Evolutionary conservation across 2,329 filamentous ascomycete species (phyloP), one percentile per base, ranked within the genome.

Genomic region (Cyclaneusma minus): DNA sequence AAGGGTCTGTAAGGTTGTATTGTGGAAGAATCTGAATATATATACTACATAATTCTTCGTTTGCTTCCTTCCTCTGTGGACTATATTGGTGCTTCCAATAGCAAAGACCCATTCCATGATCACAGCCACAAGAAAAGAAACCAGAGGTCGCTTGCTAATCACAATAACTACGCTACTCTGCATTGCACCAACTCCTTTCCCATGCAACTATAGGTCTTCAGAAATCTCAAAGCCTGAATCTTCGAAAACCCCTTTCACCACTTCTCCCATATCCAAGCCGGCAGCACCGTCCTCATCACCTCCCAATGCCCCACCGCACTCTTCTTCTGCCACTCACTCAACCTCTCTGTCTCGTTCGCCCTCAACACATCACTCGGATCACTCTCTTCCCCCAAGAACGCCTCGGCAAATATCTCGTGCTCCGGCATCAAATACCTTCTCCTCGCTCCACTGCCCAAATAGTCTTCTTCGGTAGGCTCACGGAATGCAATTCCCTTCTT

Each of bases 221-320:
- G n/a, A n/a, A n/a, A n/a, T n/a, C n/a, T n/a, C n/a, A 12, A 16
- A 25, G 18, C 9, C 13, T 16, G 12, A 25, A 19, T 13, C 17
- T 13, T 13, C 13, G 3, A 15, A 3, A 5, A 13, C 4, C 16
- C 16, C 13, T 6, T 24, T 64, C 51, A 93, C 82, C 83, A 95
- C 42, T 70, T 66, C 55, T 92, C 78, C 89, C 89, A 98, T 14
- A 95, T 68, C 8, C 56, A 55, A 30, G 60, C 60, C 1, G 85
- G 84, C 35, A 95, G 39, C 3, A 94, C 84, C 1, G 58, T 68
- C 44, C 89, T 69, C 84, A 98, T 98, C 24, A 98, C 76, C 22
- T 56, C 58, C 89, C 89, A 98, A 54, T 98, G 89, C 7, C 79
- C 79, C 27, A 79, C 47, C 0, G 85, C 85, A 41, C 79, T 82